Base-by-base conservation (phyloP, 1,139 yeast genomes). In the Saccharomyces pastorianus region DNA sequence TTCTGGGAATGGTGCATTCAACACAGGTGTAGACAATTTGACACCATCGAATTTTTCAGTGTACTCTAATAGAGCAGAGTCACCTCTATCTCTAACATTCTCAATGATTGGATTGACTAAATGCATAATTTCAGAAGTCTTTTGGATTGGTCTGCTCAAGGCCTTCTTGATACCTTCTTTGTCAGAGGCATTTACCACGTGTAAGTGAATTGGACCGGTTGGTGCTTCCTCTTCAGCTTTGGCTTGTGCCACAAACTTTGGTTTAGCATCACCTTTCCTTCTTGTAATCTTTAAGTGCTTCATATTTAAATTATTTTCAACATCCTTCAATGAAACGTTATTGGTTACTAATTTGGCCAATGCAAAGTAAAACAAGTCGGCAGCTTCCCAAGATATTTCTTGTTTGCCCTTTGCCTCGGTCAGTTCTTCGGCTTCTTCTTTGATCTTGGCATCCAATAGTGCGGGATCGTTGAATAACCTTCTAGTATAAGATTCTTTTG, bases 331-430 rank as follows among this genome's bases (percentile, higher is more conserved):
- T 29, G 85, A 74, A 44, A 91, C 96, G 41, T 91, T 96, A 63
- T 83, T 76, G 69, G 88, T 84, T 48, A 86, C 85, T 61, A 95
- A 82, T 79, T 89, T 88, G n/a, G 89, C 79, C 77, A 91, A 72
- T 8, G 95, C 91, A 71, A 95, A 95, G 73, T 95, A 93, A 56
- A 95, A 72, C 68, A 93, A 77, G 69, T 95, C 99, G 6, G 99
- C 99, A 55, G 96, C 93, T 73, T 93, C 99, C 96, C 97, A 93
- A 0, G 98, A 86, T 53, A 90, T 80, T 59, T 93, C 98, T 2
- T 80, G 80, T 61, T 78, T 77, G 6, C 77, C 65, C 54, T 72
- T 69, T 20, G 99, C 98, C 56, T 89, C 97, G 44, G 91, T 83
- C 59, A 93, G 80, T 71, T 95, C 99, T 66, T 93, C 98, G 53